Conservation (phyloP, 1,139 yeast genomes). For the Wickerhamomyces sp. region DNA sequence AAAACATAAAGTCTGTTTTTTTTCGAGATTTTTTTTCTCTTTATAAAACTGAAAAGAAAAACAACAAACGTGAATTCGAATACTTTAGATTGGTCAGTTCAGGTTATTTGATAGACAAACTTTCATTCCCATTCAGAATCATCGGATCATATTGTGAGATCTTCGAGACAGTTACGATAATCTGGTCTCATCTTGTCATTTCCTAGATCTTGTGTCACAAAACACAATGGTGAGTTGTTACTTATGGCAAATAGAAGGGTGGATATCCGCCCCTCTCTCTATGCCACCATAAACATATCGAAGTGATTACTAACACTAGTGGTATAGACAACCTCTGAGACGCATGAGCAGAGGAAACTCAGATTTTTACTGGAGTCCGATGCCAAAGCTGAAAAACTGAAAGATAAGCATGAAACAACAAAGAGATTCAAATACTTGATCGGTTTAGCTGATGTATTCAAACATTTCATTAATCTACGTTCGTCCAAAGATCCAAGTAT, state of each 20-base stretch:
- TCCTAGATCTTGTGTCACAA: neutral
- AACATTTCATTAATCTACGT: slow-evolving; percentile 80
- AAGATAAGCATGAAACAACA: slow-evolving; percentile 67
- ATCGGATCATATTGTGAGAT: too few species aligned
- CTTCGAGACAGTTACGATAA: too few species aligned
- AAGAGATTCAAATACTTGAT: slow-evolving; percentile 76
- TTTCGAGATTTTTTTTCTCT: neutral
- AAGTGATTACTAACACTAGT: neutral
- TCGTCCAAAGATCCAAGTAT: slow-evolving; percentile 72
- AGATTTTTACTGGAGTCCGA: slow-evolving; percentile 47
- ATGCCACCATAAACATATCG: too few species aligned
- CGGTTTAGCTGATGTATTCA: slow-evolving; percentile 78
- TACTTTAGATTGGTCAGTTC: too few species aligned
- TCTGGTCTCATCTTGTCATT: too few species aligned
- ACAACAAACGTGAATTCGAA: neutral
- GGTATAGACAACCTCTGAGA: slow-evolving; percentile 21
- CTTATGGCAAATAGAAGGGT: neutral
- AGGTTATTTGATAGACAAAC: too few species aligned
- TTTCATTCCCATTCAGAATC: too few species aligned
- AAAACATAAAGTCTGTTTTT: slow-evolving; percentile 2
- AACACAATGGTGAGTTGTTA: neutral
- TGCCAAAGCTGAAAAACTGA: slow-evolving; percentile 48
- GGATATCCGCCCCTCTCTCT: too few species aligned
- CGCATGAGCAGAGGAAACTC: slow-evolving; percentile 35
- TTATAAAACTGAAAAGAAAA: neutral